These are phyloP conservation scores for Capsicum rhomboideum DNA, from an alignment of 257 asterid species.

Conservation along the genomic window DNA sequence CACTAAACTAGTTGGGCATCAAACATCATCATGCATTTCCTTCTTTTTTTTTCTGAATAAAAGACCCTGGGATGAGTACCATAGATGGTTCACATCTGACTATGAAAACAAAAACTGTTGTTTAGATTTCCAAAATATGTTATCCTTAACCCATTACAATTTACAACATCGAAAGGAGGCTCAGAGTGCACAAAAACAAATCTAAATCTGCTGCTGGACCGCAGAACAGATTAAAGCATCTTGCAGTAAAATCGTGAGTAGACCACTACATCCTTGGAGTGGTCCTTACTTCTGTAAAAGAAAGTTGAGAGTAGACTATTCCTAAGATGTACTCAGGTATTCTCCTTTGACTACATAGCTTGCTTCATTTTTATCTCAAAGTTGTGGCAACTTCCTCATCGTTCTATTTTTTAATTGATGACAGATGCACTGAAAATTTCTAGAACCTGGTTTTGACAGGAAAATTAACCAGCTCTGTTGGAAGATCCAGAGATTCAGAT, in stretches of 20 bases:
- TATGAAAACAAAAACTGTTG: not conserved
- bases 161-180: not conserved
- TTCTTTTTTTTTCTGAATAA: not conserved
- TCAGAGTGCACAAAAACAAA: not conserved
- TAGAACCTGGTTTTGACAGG: not conserved
- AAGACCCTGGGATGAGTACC: not conserved
- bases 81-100: not conserved
- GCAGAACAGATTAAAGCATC: not conserved
- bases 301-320: not conserved
- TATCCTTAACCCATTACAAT: not conserved
- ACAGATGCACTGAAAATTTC: not conserved
- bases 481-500: not conserved
- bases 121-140: not conserved
- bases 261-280: not conserved
- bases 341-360: not conserved
- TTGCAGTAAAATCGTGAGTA: not conserved
- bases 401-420: not conserved
- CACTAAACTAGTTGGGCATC: not conserved
- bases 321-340: not conserved
- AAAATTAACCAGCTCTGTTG: not conserved
- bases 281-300: not conserved
- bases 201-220: not conserved
- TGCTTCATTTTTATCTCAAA: not conserved
- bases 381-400: not conserved
- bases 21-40: not conserved